Evolutionary conservation across 139 green algal species (phyloP), one percentile per base, ranked within the genome.

Genomic region (Chlorella sorokiniana): DNA sequence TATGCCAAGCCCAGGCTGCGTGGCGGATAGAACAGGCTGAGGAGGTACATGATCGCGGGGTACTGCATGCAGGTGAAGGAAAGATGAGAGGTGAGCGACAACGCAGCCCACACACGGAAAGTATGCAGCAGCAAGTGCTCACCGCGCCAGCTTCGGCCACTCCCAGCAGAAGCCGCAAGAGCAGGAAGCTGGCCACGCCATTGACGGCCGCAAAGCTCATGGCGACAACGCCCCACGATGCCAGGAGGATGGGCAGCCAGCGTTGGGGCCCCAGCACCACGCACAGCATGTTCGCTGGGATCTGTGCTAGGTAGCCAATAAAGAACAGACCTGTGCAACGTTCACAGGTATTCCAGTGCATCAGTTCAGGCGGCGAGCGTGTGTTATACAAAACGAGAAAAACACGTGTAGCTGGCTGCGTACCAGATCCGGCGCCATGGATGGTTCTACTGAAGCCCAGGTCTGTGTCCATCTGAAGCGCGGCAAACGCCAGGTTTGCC

Each of bases 321-420:
- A 93, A 94, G 76, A 94, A 94, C 10, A 92, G 67, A 20, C 88
- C 69, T 82, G 86, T 65, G 27, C 64, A 56, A n/a, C n/a, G n/a
- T n/a, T n/a, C n/a, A n/a, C n/a, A n/a, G n/a, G n/a, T n/a, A n/a
- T n/a, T n/a, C n/a, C n/a, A n/a, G n/a, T n/a, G n/a, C n/a, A n/a
- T n/a, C n/a, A n/a, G n/a, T n/a, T n/a, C n/a, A n/a, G n/a, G n/a
- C n/a, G n/a, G n/a, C n/a, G n/a, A n/a, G n/a, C n/a, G n/a, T n/a
- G n/a, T n/a, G n/a, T n/a, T n/a, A n/a, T n/a, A n/a, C n/a, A n/a
- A n/a, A n/a, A n/a, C n/a, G n/a, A n/a, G n/a, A n/a, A n/a, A n/a
- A n/a, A n/a, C n/a, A n/a, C n/a, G n/a, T 62, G 52, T 23, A 22
- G 7, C 64, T 45, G 64, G 25, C 44, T 29, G 10, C 76, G 20